Evolutionary conservation across 106 monocot genomes (phyloP), one percentile per base, ranked within the genome.

Genomic region (Alisma plantagoaquatica): DNA sequence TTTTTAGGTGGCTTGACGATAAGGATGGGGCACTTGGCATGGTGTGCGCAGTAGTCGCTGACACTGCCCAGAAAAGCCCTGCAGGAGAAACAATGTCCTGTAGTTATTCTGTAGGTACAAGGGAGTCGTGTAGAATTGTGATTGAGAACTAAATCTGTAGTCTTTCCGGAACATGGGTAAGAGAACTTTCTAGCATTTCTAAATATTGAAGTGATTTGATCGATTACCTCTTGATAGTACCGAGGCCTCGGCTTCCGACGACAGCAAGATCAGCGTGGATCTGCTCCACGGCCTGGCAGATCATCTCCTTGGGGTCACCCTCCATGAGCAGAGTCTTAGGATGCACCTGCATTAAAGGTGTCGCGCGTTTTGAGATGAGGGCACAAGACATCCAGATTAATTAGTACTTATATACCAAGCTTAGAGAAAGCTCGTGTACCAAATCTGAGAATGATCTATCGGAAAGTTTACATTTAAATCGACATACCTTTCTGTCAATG

Each of bases 21-120:
- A 12, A 83, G 77, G 9, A 83, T 54, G 1, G 82, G 77, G 52
- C 82, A 83, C n/a, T 55, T 78, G 4, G 75, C 83, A 62, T 84
- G 65, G 49, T 79, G 79, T 18, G 65, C 66, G 18, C 72, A 63
- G 51, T 84, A 84, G 24, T 84, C 79, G 43, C 79, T 79, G 10
- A 84, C 84, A 53, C 84, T 84, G 9, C 84, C 84, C 63, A 84
- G 44, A 27, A 84, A 69, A 3, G 84, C 78, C 72, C 83, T 84
- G 59, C 66, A 51, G 29, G 14, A 41, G 22, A 17, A 14, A 49
- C 1, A 49, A 49, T 18, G 10, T 9, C 14, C n/a, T n/a, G n/a
- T n/a, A n/a, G n/a, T n/a, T n/a, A n/a, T n/a, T n/a, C n/a, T n/a
- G n/a, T n/a, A n/a, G n/a, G 22, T 17, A 49, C 10, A 15, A 17